These are phyloP conservation scores for Colletotrichum limetticola DNA, from an alignment of 2,329 filamentous ascomycete genomes.

Conservation along the genomic window DNA sequence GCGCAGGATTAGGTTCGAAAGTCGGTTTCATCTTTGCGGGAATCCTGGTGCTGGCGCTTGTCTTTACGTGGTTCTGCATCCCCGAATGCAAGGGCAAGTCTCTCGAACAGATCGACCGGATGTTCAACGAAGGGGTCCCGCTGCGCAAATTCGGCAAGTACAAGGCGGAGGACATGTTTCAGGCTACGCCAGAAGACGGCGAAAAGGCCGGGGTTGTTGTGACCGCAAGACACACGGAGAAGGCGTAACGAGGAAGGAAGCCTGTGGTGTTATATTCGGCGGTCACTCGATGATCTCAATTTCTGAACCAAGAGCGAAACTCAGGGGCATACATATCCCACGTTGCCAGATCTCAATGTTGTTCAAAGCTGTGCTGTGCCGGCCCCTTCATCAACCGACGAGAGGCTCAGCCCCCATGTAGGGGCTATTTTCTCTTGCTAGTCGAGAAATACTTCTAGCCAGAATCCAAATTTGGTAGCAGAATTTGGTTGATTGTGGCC, in stretches of 20 bases:
- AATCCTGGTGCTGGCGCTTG: conserved; percentile 30
- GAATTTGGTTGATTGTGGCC: neutral
- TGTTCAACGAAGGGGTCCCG: conserved; percentile 35
- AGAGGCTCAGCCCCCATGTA: neutral
- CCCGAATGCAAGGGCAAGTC: conserved; percentile 40
- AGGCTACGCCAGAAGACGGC: neutral
- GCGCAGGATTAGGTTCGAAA: conserved; percentile 32
- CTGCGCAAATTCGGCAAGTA: conserved; percentile 37
- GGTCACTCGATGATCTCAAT: neutral
- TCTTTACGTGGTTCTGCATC: conserved; percentile 36
- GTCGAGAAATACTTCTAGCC: neutral
- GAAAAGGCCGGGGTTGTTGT: conserved; percentile 12
- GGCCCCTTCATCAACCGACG: neutral
- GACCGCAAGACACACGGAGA: conserved; percentile 14
- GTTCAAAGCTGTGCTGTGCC: neutral
- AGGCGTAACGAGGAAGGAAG: conserved; percentile 6
- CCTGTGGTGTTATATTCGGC: neutral
- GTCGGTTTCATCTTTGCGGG: conserved; percentile 38
- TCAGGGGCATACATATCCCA: neutral
- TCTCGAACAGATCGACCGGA: conserved; percentile 40
- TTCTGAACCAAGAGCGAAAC: neutral
- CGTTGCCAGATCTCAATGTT: neutral
- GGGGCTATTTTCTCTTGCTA: neutral
- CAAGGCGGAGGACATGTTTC: conserved; percentile 12
- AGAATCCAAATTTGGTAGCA: neutral